Base-by-base conservation (phyloP, 2,329 filamentous ascomycete genomes). In the Alternaria postmessia region DNA sequence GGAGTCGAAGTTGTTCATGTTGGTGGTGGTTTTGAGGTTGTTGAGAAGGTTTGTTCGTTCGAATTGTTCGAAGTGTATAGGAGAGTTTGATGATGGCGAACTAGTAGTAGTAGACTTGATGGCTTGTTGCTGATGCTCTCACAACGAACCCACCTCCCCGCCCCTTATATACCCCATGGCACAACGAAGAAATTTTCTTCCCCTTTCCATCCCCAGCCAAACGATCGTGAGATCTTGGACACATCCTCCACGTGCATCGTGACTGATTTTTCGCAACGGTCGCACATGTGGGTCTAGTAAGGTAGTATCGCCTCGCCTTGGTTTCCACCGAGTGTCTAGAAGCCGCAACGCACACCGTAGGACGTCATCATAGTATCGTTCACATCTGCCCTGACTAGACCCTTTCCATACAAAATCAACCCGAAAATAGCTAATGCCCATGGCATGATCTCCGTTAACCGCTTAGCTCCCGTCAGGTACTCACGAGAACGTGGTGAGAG, bases 1-100 rank as follows among this genome's bases (percentile, higher is more conserved):
- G 22, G 47, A 65, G 51, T 71, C 69, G 26, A 60, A 53, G 58
- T 53, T 69, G 59, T 51, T 63, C 68, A 70, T 72, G 28, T 62
- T 69, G 59, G 36, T 30, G 14, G n/a, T 39, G 5, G 7, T 16
- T 20, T 16, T 30, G 47, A 20, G 4, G 11, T 24, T 26, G 26
- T 48, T 24, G 51, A 20, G 12, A 39, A n/a, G 18, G 36, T 20
- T 24, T 39, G 18, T n/a, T 38, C 28, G 56, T 52, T 61, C 54
- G 28, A 26, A 54, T 38, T 12, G 48, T 26, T 52, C 60, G 46
- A 18, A 34, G 22, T 39, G 22, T 41, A 12, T n/a, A 20, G 34
- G 30, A 39, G 12, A 8, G 12, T 48, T 38, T 8, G 39, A 12
- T 34, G n/a, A 16, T 51, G 7, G 36, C 44, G n/a, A 28, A 32